phyloP scores from a whole-genome alignment of 2,329 filamentous ascomycete species.

The Fusarium sp. region DNA sequence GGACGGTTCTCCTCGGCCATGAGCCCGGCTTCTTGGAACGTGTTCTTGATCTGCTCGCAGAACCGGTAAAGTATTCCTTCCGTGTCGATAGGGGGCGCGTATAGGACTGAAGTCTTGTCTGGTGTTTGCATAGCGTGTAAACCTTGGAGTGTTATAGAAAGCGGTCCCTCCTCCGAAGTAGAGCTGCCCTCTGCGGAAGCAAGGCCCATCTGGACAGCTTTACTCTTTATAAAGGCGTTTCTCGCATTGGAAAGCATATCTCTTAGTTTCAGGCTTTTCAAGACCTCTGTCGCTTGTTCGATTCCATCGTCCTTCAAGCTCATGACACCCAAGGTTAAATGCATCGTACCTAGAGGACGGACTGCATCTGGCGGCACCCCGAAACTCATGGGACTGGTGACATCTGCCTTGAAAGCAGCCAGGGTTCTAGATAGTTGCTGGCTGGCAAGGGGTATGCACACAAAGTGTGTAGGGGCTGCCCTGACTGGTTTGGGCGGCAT shows the following conservation, averaged over 20 bases:
- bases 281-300: slow-evolving; percentile 55
- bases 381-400: slow-evolving; percentile 58
- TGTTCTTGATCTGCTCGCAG: slow-evolving; percentile 64
- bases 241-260: slow-evolving; percentile 53
- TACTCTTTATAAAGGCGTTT: slow-evolving; percentile 10
- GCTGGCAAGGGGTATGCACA: slow-evolving; percentile 78
- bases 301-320: slow-evolving; percentile 68
- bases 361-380: slow-evolving; percentile 75
- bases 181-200: background rate
- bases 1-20: slow-evolving; percentile 70
- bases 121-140: slow-evolving; percentile 72
- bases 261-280: slow-evolving; percentile 54
- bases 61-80: slow-evolving; percentile 66
- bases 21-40: slow-evolving; percentile 68
- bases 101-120: slow-evolving; percentile 71
- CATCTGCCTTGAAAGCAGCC: slow-evolving; percentile 70
- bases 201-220: background rate
- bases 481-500: slow-evolving; percentile 51
- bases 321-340: slow-evolving; percentile 91
- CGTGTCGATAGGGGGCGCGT: slow-evolving; percentile 69
- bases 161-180: slow-evolving; percentile 4
- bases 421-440: slow-evolving; percentile 75
- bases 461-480: slow-evolving; percentile 76
- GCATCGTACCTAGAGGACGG: slow-evolving; percentile 82
- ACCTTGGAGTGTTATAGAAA: slow-evolving; percentile 64